Conservation (phyloP, 306 rosid genomes). For the Citrullus mucosospermus region DNA sequence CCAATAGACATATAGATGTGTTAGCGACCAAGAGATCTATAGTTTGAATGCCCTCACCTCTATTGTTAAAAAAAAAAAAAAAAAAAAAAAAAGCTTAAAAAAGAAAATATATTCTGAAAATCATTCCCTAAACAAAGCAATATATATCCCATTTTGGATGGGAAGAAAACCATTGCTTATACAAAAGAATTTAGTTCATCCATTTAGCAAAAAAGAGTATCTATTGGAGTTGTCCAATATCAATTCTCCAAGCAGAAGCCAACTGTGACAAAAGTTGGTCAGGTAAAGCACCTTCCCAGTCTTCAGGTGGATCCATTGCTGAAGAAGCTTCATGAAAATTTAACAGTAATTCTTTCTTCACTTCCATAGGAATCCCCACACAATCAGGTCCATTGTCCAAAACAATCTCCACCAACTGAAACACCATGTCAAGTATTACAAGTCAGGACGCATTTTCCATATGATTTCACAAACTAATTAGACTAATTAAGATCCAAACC, state of each 20-base stretch:
- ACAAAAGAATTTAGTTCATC: not conserved
- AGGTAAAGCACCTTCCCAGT: constrained; percentile 80
- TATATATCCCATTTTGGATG: not conserved
- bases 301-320: constrained; percentile 56
- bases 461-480: not conserved
- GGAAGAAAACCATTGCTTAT: not conserved
- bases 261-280: constrained; percentile 74
- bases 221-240: constrained; percentile 60
- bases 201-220: not conserved
- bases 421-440: not conserved
- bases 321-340: constrained; percentile 75
- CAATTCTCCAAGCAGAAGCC: constrained; percentile 86
- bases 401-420: constrained; percentile 74
- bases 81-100: too few species aligned
- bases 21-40: too few species aligned
- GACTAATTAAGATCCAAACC: not conserved
- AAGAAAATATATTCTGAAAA: not conserved
- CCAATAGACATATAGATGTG: too few species aligned
- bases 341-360: constrained; percentile 63
- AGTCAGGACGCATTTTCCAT: not conserved
- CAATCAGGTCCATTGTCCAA: constrained; percentile 65
- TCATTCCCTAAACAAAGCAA: not conserved
- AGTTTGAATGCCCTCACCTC: too few species aligned
- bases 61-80: too few species aligned
- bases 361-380: constrained; percentile 63